A percentile compares a stretch with the other conserved stretches of the same genome.
Conservation (phyloP, 2,329 filamentous ascomycete species). For the Aspergillus tanneri region DNA sequence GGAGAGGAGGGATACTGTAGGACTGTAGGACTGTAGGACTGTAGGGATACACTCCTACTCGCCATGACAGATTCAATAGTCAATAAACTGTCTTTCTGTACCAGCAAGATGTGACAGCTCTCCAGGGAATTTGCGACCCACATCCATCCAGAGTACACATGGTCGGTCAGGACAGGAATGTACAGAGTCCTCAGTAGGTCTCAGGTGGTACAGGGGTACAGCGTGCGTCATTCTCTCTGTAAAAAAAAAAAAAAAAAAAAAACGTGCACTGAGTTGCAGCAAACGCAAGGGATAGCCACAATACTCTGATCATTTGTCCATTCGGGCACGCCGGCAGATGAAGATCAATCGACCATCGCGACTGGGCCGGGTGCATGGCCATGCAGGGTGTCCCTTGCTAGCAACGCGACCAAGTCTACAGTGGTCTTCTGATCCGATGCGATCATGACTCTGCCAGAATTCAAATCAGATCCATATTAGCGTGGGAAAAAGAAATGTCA, state of each 20-base stretch:
- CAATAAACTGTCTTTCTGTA: background rate
- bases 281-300: constrained; percentile 1
- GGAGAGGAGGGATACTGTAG: too few species aligned
- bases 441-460: constrained; percentile 1
- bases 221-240: background rate
- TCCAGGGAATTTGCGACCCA: background rate
- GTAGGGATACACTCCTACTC: too few species aligned
- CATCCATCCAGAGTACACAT: background rate
- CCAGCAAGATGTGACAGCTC: constrained; percentile 13
- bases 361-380: too few species aligned
- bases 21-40: too few species aligned
- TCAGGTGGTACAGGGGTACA: background rate
- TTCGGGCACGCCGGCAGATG: constrained; percentile 1
- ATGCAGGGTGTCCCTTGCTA: too few species aligned
- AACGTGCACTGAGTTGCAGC: background rate
- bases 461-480: constrained; percentile 6
- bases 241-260: background rate
- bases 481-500: constrained; percentile 8
- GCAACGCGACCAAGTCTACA: too few species aligned
- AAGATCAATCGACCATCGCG: background rate
- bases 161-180: background rate
- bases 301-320: background rate
- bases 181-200: too few species aligned
- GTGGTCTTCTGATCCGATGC: background rate
- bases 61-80: constrained; percentile 6